Evolutionary conservation across 495 filamentous ascomycete species (phyloP).

Genomic region (Pseudoneurospora amorphoporcata): DNA sequence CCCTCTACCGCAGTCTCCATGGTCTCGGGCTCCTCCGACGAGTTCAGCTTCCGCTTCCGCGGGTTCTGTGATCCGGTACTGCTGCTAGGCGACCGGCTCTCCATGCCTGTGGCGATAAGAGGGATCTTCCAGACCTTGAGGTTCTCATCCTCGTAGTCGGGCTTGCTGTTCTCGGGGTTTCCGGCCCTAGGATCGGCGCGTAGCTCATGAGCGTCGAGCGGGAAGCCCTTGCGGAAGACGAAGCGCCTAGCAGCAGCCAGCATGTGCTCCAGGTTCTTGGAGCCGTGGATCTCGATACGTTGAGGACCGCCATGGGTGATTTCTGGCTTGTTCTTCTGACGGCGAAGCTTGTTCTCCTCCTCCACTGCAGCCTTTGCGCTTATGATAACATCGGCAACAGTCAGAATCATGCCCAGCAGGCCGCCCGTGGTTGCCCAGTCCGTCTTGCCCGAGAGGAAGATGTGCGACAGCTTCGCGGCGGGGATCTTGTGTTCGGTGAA

Average conservation of each 20-base stretch:
- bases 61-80: conserved; percentile 8
- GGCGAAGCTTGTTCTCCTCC: conserved; percentile 18
- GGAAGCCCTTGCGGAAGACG: conserved; percentile 76
- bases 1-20: conserved; percentile 37
- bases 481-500: conserved; percentile 51
- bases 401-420: conserved; percentile 72
- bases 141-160: conserved; percentile 63
- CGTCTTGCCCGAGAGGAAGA: conserved; percentile 71
- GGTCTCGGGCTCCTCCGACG: conserved; percentile 37
- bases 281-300: conserved; percentile 60
- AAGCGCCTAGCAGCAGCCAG: conserved; percentile 77
- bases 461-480: conserved; percentile 51
- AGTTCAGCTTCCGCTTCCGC: conserved; percentile 14
- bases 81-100: conserved; percentile 2
- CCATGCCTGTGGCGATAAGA: conserved; percentile 21
- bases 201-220: conserved; percentile 57
- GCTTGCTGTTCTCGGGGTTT: conserved; percentile 21
- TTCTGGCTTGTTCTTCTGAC: conserved; percentile 20
- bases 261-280: conserved; percentile 64
- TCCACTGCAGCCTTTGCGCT: conserved; percentile 14
- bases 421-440: conserved; percentile 72
- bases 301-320: not conserved
- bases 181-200: conserved; percentile 25
- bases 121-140: conserved; percentile 78
- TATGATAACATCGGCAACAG: conserved; percentile 55